These are phyloP conservation scores for Pleurotus tuber-regium DNA, from an alignment of 768 basidiomycete species.

Conservation along the genomic window DNA sequence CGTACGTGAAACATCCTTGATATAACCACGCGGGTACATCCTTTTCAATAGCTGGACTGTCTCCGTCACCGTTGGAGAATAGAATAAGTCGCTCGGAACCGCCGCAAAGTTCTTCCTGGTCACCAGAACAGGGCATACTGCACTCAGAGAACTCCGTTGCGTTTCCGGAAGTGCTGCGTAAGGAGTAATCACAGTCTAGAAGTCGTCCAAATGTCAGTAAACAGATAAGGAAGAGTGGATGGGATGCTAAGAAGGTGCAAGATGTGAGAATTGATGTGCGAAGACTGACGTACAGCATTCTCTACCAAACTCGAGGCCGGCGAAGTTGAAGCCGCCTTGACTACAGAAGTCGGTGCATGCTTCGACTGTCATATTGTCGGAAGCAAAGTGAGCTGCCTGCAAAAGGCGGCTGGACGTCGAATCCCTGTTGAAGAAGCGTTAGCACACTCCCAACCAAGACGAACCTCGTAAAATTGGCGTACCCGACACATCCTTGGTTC, in stretches of 20 bases:
- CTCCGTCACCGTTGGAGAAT: slow-evolving; percentile 16
- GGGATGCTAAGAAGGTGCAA: not conserved
- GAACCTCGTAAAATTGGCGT: too few relatives aligned
- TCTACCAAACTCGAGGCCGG: not conserved
- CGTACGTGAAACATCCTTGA: not conserved
- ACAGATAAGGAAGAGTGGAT: not conserved
- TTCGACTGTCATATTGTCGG: not conserved
- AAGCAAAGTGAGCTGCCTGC: too few relatives aligned
- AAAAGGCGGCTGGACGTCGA: too few relatives aligned
- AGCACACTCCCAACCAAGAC: too few relatives aligned
- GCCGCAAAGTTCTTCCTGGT: slow-evolving; percentile 40
- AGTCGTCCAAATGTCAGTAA: too few relatives aligned
- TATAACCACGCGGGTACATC: not conserved
- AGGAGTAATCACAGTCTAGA: not conserved
- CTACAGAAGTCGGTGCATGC: not conserved
- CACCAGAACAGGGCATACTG: slow-evolving; percentile 39
- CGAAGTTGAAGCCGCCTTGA: not conserved
- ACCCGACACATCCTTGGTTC: too few relatives aligned
- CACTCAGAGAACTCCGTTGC: slow-evolving; percentile 25
- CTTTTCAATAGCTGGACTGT: not conserved
- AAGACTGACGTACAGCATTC: slow-evolving; percentile 35
- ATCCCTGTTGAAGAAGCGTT: too few relatives aligned
- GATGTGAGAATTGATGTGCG: too few relatives aligned
- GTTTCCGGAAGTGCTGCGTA: not conserved
- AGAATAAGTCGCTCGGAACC: slow-evolving; percentile 40